phyloP scores from a whole-genome alignment of 2,329 filamentous ascomycete genomes.

The Sporothrix schenckii region DNA sequence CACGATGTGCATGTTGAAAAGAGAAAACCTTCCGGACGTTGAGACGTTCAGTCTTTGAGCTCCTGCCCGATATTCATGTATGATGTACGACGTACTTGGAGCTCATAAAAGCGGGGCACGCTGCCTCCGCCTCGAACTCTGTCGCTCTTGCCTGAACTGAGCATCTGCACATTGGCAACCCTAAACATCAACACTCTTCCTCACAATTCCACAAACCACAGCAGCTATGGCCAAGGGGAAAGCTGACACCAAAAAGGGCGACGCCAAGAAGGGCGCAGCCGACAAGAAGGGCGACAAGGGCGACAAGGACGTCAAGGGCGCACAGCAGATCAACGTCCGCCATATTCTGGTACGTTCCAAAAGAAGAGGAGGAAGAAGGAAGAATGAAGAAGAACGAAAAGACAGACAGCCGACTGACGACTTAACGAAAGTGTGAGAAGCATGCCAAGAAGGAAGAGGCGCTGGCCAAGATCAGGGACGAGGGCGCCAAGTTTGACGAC shows the following conservation, averaged over 20 bases:
- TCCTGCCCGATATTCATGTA: no score
- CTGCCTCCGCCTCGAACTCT: neutral
- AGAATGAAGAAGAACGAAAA: neutral
- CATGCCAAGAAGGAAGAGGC: conserved; percentile 78
- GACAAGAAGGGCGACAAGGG: conserved; percentile 31
- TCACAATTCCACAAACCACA: neutral
- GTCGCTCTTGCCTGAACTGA: conserved; percentile 13
- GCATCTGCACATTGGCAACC: neutral
- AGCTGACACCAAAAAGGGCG: conserved; percentile 36
- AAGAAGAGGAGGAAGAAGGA: no score
- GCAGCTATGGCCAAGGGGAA: conserved; percentile 37
- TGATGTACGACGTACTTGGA: neutral
- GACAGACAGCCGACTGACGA: conserved; percentile 38
- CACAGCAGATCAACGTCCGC: conserved; percentile 65
- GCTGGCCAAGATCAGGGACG: conserved; percentile 63
- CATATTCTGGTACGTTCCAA: conserved; percentile 63
- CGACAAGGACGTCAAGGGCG: conserved; percentile 36
- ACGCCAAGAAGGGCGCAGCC: conserved; percentile 31
- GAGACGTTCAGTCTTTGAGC: no score
- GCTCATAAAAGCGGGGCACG: conserved; percentile 16
- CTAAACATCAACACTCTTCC: neutral
- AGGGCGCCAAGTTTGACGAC: conserved; percentile 72
- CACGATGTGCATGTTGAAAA: no score
- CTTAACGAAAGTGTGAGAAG: conserved; percentile 66
- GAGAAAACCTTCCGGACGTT: no score